These are phyloP conservation scores for Scutellaria minor DNA, from an alignment of 257 asterid genomes.

Conservation along the genomic window DNA sequence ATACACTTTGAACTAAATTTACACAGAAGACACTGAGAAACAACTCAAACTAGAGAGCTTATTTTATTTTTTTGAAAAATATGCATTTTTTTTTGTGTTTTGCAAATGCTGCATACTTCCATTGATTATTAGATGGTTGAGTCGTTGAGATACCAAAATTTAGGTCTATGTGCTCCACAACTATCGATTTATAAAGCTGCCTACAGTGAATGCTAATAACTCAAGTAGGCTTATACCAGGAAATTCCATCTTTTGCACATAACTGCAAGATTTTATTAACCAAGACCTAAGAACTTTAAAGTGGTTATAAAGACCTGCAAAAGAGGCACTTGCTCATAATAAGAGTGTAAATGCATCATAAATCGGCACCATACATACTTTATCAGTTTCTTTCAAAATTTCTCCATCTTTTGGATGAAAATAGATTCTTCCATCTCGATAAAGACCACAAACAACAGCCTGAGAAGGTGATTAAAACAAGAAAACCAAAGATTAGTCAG, in stretches of 20 bases:
- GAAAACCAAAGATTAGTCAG: background rate
- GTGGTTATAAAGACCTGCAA: background rate
- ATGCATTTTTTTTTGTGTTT: too few species aligned
- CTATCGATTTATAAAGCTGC: too few species aligned
- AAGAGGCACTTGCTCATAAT: background rate
- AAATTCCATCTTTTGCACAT: too few species aligned
- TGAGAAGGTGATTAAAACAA: conserved; percentile 38
- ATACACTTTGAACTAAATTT: background rate
- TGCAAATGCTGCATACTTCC: too few species aligned
- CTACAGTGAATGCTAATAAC: too few species aligned
- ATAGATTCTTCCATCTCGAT: conserved; percentile 66
- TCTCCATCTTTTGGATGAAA: conserved; percentile 95
- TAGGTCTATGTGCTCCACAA: too few species aligned
- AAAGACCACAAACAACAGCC: conserved; percentile 94
- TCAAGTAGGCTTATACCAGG: too few species aligned
- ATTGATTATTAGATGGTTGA: too few species aligned
- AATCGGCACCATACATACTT: conserved; percentile 51
- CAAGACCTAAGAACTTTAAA: background rate
- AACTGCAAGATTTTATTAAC: background rate
- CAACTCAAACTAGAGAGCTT: too few species aligned
- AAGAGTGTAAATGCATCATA: background rate
- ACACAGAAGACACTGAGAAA: background rate
- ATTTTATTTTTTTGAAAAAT: too few species aligned
- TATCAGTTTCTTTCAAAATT: conserved; percentile 66
- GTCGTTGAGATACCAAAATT: too few species aligned